These are phyloP conservation scores for Trifolium dubium DNA, from an alignment of 306 rosid species.

Conservation along the genomic window DNA sequence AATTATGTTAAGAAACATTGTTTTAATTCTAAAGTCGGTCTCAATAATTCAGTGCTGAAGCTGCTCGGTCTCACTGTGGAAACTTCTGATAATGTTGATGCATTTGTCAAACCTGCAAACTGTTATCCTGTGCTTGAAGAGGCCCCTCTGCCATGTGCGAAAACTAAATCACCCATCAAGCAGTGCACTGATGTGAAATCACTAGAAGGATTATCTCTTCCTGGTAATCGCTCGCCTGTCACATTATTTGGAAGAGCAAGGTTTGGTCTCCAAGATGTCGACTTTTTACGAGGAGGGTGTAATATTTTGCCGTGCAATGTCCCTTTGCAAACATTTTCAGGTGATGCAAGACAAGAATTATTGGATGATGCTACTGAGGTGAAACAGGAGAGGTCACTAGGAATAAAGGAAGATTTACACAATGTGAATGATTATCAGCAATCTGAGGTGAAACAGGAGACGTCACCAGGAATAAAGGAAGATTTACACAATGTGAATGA, in stretches of 20 bases:
- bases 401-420: conserved; percentile 26
- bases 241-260: conserved; percentile 88
- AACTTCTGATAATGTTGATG: conserved; percentile 40
- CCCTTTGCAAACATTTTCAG: conserved; percentile 42
- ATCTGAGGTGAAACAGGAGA: conserved; percentile 39
- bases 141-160: conserved; percentile 37
- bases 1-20: conserved; percentile 68
- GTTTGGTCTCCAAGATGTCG: conserved; percentile 50
- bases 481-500: conserved; percentile 30
- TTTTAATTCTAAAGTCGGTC: conserved; percentile 47
- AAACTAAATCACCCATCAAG: conserved; percentile 51
- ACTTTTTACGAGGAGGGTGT: conserved; percentile 43
- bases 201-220: conserved; percentile 45
- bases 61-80: conserved; percentile 61
- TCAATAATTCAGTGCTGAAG: conserved; percentile 57
- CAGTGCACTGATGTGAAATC: conserved; percentile 40
- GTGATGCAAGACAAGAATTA: conserved; percentile 38
- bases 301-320: conserved; percentile 35
- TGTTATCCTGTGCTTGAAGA: conserved; percentile 49
- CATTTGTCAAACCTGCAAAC: conserved; percentile 37
- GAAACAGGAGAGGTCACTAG: conserved; percentile 39
- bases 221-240: conserved; percentile 51
- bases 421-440: neutral
- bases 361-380: conserved; percentile 37
- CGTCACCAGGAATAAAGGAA: conserved; percentile 36